Evolutionary conservation across 1,284 basidiomycete species (phyloP).

Genomic region (Moniliella sp.): DNA sequence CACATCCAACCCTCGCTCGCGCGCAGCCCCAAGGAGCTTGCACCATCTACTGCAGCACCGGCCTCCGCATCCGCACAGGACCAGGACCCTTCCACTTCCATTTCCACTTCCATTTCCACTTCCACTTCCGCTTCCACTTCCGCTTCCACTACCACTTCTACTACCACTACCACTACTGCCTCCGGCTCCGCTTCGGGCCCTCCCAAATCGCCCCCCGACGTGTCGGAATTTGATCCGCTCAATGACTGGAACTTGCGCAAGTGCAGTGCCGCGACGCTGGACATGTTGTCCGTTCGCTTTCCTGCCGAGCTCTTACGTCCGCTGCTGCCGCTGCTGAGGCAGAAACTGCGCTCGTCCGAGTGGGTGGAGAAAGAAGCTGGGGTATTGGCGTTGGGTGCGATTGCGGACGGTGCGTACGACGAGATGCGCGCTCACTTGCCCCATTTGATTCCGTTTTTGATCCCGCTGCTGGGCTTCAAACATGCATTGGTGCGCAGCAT

Average conservation of each 20-base stretch:
- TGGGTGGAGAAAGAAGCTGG: constrained; percentile 89
- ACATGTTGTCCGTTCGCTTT: constrained; percentile 85
- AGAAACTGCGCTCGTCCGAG: constrained; percentile 73
- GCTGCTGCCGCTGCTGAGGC: constrained; percentile 68
- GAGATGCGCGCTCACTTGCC: constrained; percentile 82
- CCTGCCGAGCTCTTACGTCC: constrained; percentile 66
- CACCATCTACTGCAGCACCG: too few relatives aligned
- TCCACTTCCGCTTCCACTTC: too few relatives aligned
- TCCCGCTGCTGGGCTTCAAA: constrained; percentile 67
- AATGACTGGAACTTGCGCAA: constrained; percentile 97
- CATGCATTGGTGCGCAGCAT: constrained; percentile 96
- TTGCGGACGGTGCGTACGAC: constrained; percentile 95
- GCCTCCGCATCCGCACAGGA: too few relatives aligned
- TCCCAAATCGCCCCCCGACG: too few relatives aligned
- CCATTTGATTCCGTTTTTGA: constrained; percentile 76
- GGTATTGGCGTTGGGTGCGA: constrained; percentile 82
- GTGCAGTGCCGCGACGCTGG: constrained; percentile 87
- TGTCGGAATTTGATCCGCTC: too few relatives aligned
- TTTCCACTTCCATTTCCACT: too few relatives aligned
- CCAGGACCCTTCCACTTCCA: too few relatives aligned
- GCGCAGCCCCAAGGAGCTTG: too few relatives aligned
- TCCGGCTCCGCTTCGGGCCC: too few relatives aligned
- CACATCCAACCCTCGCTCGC: too few relatives aligned
- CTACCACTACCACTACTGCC: too few relatives aligned
- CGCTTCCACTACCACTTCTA: too few relatives aligned